A percentile compares a stretch with the other conserved stretches of the same genome.
phyloP scores from a whole-genome alignment of 345 rosid species.

The Eucalyptus fibrosa region DNA sequence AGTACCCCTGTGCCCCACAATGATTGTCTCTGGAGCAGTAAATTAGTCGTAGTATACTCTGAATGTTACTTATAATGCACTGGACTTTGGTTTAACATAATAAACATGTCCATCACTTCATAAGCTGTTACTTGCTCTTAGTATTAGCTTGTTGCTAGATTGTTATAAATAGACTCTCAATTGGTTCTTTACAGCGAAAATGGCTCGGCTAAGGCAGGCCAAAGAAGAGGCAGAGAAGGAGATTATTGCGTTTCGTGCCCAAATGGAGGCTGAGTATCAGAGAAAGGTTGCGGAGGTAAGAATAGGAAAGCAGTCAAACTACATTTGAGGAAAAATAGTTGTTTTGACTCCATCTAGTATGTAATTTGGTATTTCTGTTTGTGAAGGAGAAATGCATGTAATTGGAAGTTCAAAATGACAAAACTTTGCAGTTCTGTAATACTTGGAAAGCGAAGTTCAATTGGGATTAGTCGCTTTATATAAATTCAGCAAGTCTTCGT shows the following conservation, averaged over 20 bases:
- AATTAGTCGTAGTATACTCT: background rate
- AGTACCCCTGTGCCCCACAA: background rate
- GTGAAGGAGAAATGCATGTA: background rate
- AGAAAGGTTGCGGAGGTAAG: slow-evolving; percentile 60
- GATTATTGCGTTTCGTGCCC: slow-evolving; percentile 51
- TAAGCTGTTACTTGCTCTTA: background rate
- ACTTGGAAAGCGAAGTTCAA: background rate
- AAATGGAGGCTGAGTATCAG: slow-evolving; percentile 59
- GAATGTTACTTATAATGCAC: background rate
- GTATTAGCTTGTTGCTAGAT: background rate
- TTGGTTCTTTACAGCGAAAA: slow-evolving; percentile 36
- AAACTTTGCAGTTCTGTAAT: background rate
- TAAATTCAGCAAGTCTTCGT: background rate
- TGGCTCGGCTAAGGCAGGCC: slow-evolving; percentile 77
- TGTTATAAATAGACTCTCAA: background rate
- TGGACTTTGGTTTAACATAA: background rate
- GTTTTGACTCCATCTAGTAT: background rate
- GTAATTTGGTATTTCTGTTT: background rate
- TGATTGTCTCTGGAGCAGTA: background rate
- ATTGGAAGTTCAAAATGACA: background rate
- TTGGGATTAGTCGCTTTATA: background rate
- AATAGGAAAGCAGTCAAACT: background rate
- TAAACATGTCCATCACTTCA: background rate
- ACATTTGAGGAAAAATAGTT: background rate
- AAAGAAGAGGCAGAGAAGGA: slow-evolving; percentile 82